Evolutionary conservation across 2,329 filamentous ascomycete species (phyloP).

Genomic region (Blastomyces percursus): DNA sequence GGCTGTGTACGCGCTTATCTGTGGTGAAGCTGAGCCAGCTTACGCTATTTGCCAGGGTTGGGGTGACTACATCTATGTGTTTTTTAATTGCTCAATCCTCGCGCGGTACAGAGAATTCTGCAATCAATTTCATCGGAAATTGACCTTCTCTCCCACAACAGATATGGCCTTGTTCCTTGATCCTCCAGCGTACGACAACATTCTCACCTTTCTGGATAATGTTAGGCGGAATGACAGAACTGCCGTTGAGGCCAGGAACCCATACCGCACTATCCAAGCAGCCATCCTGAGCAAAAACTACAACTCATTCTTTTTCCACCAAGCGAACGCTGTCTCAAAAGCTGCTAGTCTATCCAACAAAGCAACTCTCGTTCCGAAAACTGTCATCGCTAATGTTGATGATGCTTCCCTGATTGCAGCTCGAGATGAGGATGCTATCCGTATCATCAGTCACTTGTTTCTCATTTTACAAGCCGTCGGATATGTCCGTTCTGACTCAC

Average conservation of each 20-base stretch:
- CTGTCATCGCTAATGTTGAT: constrained; percentile 36
- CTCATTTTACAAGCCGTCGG: constrained; percentile 54
- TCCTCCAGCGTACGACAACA: constrained; percentile 37
- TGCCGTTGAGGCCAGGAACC: constrained; percentile 32
- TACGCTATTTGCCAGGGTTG: constrained; percentile 65
- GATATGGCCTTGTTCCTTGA: constrained; percentile 46
- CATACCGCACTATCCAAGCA: constrained; percentile 36
- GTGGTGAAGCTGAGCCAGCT: constrained; percentile 69
- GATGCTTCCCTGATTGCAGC: constrained; percentile 36
- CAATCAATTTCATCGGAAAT: constrained; percentile 33
- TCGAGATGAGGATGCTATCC: constrained; percentile 48
- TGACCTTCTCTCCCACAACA: constrained; percentile 45
- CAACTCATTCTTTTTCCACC: constrained; percentile 30
- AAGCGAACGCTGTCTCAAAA: constrained; percentile 33
- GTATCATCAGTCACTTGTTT: constrained; percentile 57
- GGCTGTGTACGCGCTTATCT: constrained; percentile 83
- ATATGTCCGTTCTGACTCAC: constrained; percentile 38
- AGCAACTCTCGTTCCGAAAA: constrained; percentile 26
- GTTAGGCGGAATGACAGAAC: constrained; percentile 27
- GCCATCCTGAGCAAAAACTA: constrained; percentile 34
- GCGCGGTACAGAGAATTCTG: constrained; percentile 65
- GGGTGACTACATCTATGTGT: constrained; percentile 78
- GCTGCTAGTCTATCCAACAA: constrained; percentile 21
- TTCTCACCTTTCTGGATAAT: constrained; percentile 29
- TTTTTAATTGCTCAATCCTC: constrained; percentile 76